phyloP scores from a whole-genome alignment of 2,329 filamentous ascomycete genomes.

The Aspergillus terreus region DNA sequence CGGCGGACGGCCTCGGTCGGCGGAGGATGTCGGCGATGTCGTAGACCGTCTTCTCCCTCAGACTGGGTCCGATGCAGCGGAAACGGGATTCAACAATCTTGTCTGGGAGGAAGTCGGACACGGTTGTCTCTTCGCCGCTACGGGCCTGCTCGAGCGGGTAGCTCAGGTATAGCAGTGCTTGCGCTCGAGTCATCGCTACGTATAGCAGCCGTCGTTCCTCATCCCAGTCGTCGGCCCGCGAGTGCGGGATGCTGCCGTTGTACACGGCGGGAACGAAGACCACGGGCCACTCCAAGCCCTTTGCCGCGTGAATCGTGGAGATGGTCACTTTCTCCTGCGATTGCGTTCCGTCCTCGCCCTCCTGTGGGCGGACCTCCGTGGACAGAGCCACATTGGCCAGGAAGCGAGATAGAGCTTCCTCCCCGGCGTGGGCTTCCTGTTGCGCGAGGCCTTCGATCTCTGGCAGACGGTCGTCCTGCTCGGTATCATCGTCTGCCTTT shows the following conservation, averaged over 20 bases:
- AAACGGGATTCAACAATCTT: slow-evolving; percentile 51
- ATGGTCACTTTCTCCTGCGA: slow-evolving; percentile 67
- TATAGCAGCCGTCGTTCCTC: slow-evolving; percentile 89
- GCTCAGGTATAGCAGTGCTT: slow-evolving; percentile 81
- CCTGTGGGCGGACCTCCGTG: slow-evolving; percentile 58
- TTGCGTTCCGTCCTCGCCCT: slow-evolving; percentile 55
- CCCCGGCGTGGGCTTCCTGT: slow-evolving; percentile 43
- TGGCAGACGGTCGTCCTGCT: slow-evolving; percentile 55
- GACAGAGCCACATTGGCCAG: slow-evolving; percentile 88
- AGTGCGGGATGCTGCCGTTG: slow-evolving; percentile 85
- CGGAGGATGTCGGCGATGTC: slow-evolving; percentile 69
- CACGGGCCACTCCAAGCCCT: slow-evolving; percentile 93
- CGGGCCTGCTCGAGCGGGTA: slow-evolving; percentile 67
- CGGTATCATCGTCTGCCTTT: slow-evolving; percentile 48
- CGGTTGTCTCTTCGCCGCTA: slow-evolving; percentile 54
- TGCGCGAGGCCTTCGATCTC: slow-evolving; percentile 70
- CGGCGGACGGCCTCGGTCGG: slow-evolving; percentile 56
- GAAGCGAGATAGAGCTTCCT: slow-evolving; percentile 71
- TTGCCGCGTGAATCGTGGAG: slow-evolving; percentile 93
- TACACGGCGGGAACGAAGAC: slow-evolving; percentile 91
- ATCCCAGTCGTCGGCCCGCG: slow-evolving; percentile 75
- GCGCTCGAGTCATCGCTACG: slow-evolving; percentile 93
- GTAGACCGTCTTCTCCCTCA: slow-evolving; percentile 60
- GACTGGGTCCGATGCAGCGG: slow-evolving; percentile 64
- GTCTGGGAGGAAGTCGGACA: slow-evolving; percentile 69